Conservation (phyloP, 768 basidiomycete species). For the Termitomyces heimii region DNA sequence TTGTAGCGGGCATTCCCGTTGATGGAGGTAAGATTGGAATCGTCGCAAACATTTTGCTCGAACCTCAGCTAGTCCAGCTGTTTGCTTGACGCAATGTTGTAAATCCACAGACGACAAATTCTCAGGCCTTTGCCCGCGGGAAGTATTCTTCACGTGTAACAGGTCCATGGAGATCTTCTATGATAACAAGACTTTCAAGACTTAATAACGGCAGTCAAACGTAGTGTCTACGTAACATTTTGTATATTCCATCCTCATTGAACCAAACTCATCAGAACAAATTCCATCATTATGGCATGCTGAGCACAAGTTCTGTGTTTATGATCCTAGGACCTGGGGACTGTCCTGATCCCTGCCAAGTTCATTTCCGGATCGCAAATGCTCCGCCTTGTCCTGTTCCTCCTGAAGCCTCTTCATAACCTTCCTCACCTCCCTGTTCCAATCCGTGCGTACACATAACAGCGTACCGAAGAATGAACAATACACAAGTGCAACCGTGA, state of each 20-base stretch:
- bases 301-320: too few species aligned
- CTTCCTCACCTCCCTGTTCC: slow-evolving; percentile 63
- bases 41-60: neutral
- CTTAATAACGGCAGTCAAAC: neutral
- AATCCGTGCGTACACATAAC: slow-evolving; percentile 57
- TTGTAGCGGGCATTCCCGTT: neutral
- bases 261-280: neutral
- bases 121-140: neutral
- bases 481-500: slow-evolving; percentile 64
- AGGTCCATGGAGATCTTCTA: neutral
- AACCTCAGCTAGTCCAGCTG: neutral
- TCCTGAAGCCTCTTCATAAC: slow-evolving; percentile 47
- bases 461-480: slow-evolving; percentile 46
- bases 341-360: slow-evolving; percentile 1
- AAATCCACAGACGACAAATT: neutral
- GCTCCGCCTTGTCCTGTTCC: slow-evolving; percentile 29
- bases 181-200: neutral
- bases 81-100: neutral
- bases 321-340: neutral
- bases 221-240: neutral
- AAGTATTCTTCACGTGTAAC: neutral
- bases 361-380: neutral
- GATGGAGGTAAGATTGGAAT: neutral
- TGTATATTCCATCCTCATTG: too few species aligned
- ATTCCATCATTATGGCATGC: too few species aligned